phyloP scores from a whole-genome alignment of 177 flowering plant genomes.

The Tripterygium wilfordii region DNA sequence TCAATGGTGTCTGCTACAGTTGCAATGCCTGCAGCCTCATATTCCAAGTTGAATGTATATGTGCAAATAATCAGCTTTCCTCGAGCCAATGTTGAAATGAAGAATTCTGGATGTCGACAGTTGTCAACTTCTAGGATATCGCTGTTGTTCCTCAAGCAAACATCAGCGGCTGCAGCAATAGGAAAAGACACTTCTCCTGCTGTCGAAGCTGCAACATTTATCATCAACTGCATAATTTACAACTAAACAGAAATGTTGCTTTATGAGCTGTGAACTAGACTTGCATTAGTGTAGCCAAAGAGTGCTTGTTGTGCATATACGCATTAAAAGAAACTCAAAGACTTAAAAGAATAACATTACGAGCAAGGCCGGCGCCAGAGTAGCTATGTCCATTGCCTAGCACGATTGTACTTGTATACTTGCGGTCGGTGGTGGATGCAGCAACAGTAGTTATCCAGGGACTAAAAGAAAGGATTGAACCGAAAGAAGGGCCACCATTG shows the following conservation, averaged over 20 bases:
- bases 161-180: slow-evolving; percentile 53
- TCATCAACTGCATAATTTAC: too few species aligned
- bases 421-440: slow-evolving; percentile 47
- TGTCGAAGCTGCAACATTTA: slow-evolving; percentile 41
- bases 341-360: too few species aligned
- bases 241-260: too few species aligned
- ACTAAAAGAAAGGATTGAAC: slow-evolving; percentile 53
- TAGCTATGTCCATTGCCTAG: slow-evolving; percentile 41
- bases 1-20: slow-evolving; percentile 40
- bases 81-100: slow-evolving; percentile 28
- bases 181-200: slow-evolving; percentile 22
- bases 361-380: slow-evolving; percentile 46
- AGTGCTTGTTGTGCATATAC: too few species aligned
- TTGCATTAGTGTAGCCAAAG: too few species aligned
- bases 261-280: too few species aligned
- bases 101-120: slow-evolving; percentile 38
- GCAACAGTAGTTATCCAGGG: slow-evolving; percentile 63
- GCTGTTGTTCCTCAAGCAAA: slow-evolving; percentile 22
- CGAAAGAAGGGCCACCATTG: slow-evolving; percentile 45
- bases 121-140: slow-evolving; percentile 22
- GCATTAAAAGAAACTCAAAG: too few species aligned
- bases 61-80: slow-evolving; percentile 54
- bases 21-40: slow-evolving; percentile 38
- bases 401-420: slow-evolving; percentile 29
- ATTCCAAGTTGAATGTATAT: slow-evolving; percentile 41